phyloP scores from a whole-genome alignment of 768 basidiomycete genomes.

The Phlebiopsis gigantea region DNA sequence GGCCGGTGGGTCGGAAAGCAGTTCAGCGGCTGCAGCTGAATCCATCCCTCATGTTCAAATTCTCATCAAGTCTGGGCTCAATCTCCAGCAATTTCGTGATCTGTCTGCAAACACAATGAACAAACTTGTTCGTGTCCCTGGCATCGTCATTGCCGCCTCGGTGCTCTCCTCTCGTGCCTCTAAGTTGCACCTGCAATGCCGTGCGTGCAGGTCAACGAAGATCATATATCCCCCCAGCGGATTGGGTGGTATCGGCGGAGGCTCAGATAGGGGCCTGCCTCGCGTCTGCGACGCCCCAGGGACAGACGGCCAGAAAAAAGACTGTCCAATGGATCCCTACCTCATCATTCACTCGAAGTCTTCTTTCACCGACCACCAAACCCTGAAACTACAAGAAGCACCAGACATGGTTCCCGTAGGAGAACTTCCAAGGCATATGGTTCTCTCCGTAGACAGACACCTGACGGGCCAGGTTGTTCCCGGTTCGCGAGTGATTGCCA shows the following conservation, averaged over 20 bases:
- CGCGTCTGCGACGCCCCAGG: slow-evolving; percentile 81
- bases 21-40: slow-evolving; percentile 39
- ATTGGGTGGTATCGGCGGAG: slow-evolving; percentile 82
- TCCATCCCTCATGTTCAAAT: slow-evolving; percentile 77
- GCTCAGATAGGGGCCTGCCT: slow-evolving; percentile 80
- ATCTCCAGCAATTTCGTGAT: slow-evolving; percentile 90
- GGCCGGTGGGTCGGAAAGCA: slow-evolving; percentile 41
- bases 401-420: slow-evolving; percentile 99
- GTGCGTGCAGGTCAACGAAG: slow-evolving; percentile 79
- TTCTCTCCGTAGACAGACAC: slow-evolving; percentile 86
- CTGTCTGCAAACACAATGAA: slow-evolving; percentile 93
- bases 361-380: slow-evolving; percentile 92
- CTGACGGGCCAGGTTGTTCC: slow-evolving; percentile 92
- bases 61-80: slow-evolving; percentile 83
- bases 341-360: slow-evolving; percentile 93
- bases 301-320: slow-evolving; percentile 81
- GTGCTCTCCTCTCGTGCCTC: slow-evolving; percentile 91
- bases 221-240: slow-evolving; percentile 72
- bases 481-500: slow-evolving; percentile 91
- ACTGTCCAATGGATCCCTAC: slow-evolving; percentile 95
- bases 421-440: slow-evolving; percentile 93
- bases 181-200: slow-evolving; percentile 88
- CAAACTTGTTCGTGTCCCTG: slow-evolving; percentile 92
- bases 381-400: slow-evolving; percentile 94
- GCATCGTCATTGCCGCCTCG: slow-evolving; percentile 97